Evolutionary conservation across 441 rosid species (phyloP).

Genomic region (Raphanus hybrid): DNA sequence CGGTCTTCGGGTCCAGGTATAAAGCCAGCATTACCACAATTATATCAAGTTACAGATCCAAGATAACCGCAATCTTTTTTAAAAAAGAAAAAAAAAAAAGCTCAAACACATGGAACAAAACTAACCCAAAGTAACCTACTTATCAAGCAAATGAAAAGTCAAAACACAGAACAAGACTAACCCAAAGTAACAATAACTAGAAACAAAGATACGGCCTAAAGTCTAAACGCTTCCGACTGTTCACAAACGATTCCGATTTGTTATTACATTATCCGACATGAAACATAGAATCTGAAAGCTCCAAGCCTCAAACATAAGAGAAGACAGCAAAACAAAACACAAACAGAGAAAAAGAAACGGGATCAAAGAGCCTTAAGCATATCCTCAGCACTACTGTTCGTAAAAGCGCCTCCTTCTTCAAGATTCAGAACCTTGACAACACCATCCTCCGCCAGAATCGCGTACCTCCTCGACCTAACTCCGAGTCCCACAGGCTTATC

Average conservation of each 20-base stretch:
- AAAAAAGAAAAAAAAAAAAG: too few species aligned
- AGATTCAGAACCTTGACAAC: slow-evolving; percentile 78
- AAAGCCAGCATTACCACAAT: too few species aligned
- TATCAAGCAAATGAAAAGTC: too few species aligned
- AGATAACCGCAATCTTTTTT: too few species aligned
- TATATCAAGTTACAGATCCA: too few species aligned
- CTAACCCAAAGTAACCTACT: too few species aligned
- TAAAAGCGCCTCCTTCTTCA: slow-evolving; percentile 82
- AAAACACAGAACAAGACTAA: too few species aligned
- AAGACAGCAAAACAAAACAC: not conserved
- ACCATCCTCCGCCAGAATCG: slow-evolving; percentile 79
- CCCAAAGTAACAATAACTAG: too few species aligned
- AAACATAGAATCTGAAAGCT: not conserved
- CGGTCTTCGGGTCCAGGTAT: too few species aligned
- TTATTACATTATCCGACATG: not conserved
- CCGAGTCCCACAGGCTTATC: slow-evolving; percentile 78
- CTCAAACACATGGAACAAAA: too few species aligned
- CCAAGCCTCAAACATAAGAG: not conserved
- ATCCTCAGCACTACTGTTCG: slow-evolving; percentile 79
- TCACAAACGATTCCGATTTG: not conserved
- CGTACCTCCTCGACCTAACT: slow-evolving; percentile 79
- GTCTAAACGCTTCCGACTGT: not conserved
- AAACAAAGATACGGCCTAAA: too few species aligned
- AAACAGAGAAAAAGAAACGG: not conserved
- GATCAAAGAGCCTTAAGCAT: slow-evolving; percentile 72